Evolutionary conservation across 768 basidiomycete species (phyloP).

Genomic region (Galerina marginata): DNA sequence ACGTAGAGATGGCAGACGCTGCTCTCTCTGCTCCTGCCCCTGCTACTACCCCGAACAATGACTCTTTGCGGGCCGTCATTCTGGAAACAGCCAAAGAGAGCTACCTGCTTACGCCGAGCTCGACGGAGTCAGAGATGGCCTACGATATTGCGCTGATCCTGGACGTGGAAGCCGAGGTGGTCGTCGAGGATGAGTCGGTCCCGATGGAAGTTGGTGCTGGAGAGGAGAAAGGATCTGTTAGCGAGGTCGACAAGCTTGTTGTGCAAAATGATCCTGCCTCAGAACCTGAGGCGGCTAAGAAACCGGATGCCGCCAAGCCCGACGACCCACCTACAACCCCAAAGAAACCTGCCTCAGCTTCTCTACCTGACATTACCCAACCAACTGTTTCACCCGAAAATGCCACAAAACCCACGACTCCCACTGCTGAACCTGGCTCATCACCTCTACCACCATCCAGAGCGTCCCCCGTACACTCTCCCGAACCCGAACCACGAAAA

Average conservation of each 20-base stretch:
- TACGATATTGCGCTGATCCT: conserved; percentile 47
- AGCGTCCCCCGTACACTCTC: conserved; percentile 26
- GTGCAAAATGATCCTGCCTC: background rate
- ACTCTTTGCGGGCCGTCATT: conserved; percentile 33
- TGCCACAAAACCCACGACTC: background rate
- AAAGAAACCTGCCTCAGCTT: background rate
- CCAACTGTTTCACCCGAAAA: background rate
- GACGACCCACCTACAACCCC: background rate
- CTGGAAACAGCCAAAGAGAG: conserved; percentile 47
- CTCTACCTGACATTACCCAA: background rate
- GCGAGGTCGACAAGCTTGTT: background rate
- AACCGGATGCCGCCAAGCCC: background rate
- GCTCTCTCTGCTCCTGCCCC: conserved; percentile 4
- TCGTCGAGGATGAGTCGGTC: background rate
- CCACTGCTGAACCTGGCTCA: conserved; percentile 1
- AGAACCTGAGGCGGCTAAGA: background rate
- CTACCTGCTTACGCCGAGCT: conserved; percentile 40
- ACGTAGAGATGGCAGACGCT: conserved; percentile 30
- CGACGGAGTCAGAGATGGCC: conserved; percentile 15
- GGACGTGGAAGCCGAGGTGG: conserved; percentile 23
- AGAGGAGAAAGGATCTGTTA: background rate
- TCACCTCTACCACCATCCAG: conserved; percentile 19
- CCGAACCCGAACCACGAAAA: conserved; percentile 13
- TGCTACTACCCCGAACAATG: conserved; percentile 2
- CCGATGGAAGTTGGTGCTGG: background rate